Percentiles rank a stretch among this genome's conserved stretches.
Evolutionary conservation across 352 stramenopile genomes (phyloP).

Genomic region (Globisporangium recalcitrans): DNA sequence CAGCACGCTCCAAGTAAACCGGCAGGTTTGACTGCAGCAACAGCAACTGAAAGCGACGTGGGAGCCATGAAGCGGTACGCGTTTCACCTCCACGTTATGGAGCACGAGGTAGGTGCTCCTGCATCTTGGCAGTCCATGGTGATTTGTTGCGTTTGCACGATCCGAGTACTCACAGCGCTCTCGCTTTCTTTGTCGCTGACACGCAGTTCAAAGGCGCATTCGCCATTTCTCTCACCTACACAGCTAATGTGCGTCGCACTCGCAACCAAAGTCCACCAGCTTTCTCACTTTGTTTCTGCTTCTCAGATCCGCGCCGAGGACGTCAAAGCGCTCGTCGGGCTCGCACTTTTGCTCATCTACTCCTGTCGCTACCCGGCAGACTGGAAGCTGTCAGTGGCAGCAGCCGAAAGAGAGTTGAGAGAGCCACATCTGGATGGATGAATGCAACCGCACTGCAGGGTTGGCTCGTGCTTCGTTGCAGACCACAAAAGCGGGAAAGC

Average conservation of each 20-base stretch:
- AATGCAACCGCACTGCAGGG: no score
- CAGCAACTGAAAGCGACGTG: conserved; percentile 11
- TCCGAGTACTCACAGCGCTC: neutral
- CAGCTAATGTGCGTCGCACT: no score
- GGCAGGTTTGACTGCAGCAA: conserved; percentile 7
- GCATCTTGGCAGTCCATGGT: neutral
- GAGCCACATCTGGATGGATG: no score
- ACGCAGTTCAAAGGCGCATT: conserved; percentile 47
- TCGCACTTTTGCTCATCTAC: conserved; percentile 48
- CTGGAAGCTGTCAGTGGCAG: conserved; percentile 36
- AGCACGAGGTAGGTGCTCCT: conserved; percentile 21
- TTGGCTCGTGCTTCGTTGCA: no score
- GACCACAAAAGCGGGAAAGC: no score
- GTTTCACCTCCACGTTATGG: conserved; percentile 41
- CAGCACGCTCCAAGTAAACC: conserved; percentile 3
- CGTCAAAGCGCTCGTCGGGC: conserved; percentile 32
- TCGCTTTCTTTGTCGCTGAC: neutral
- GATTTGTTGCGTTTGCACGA: neutral
- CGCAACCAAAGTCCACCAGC: no score
- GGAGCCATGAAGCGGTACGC: conserved; percentile 35
- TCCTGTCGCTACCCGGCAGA: conserved; percentile 54
- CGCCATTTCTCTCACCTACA: neutral
- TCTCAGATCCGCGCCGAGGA: conserved; percentile 33
- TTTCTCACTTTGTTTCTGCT: neutral
- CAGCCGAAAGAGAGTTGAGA: neutral